Base-by-base conservation (phyloP, 208 protist species). In the Leishmania amazonensis region DNA sequence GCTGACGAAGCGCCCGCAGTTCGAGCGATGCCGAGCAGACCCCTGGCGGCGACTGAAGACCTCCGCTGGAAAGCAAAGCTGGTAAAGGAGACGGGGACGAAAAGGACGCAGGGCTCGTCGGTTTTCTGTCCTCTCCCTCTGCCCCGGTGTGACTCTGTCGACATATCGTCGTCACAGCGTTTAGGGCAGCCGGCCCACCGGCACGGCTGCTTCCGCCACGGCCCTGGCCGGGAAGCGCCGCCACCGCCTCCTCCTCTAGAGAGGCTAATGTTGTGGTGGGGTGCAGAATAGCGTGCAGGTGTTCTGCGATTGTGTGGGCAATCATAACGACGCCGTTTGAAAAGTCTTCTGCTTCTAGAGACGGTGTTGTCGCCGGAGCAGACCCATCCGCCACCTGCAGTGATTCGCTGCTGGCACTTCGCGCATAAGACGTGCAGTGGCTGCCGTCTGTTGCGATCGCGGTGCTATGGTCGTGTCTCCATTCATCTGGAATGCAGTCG, bases 301-400 rank as follows among this genome's bases (percentile, higher is more conserved):
- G 78, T 11, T 79, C 78, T 38, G 83, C 83, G 35, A 86, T 83
- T 21, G 58, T 38, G 67, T 77, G 81, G 47, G 83, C 78, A 38
- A 83, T 67, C 1, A 54, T 42, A 68, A 83, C 75, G n/a, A 86
- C 73, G 31, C 83, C 83, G 11, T 53, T 45, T 17, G 83, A 51
- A 15, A 86, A 60, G 31, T 86, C 78, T 0, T 62, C 77, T 19
- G 60, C 45, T 51, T 85, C 77, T 40, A 42, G 51, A 45, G 47
- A 21, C 51, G n/a, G 51, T 45, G n/a, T 40, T 28, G 28, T 31
- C 35, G 28, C 17, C n/a, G 19, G 13, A 1, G 51, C 42, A 62
- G 73, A 3, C 51, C 70, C 81, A 2, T 49, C 70, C 2, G 67
- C 58, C 40, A 64, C 72, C 19, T 60, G 81, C 21, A 45, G 51